Evolutionary conservation across 306 rosid genomes (phyloP).

Genomic region (cucumber (Cucumis sativus)): Cucumber_9930_V3 NC_026661.2:19932501-19933000

Average conservation of each 20-base stretch:
- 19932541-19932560: not conserved
- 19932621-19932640: not conserved
- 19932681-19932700: not conserved
- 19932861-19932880: constrained; percentile 13
- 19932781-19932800: not conserved
- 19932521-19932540: not conserved
- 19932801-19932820: not conserved
- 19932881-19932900: constrained; percentile 13
- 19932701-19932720: not conserved
- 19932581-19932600: not conserved
- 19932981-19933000: not conserved
- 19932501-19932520: not conserved
- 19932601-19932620: not conserved
- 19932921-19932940: not conserved
- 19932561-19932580: not conserved
- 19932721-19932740: not conserved
- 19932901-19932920: constrained; percentile 18
- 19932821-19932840: constrained; percentile 12
- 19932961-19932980: not conserved
- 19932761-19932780: not conserved
- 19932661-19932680: not conserved
- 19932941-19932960: not conserved
- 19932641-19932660: not conserved
- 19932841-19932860: constrained; percentile 10
- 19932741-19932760: not conserved